Conservation (phyloP, 139 green algal species). For the Mychonastes homosphaera region DNA sequence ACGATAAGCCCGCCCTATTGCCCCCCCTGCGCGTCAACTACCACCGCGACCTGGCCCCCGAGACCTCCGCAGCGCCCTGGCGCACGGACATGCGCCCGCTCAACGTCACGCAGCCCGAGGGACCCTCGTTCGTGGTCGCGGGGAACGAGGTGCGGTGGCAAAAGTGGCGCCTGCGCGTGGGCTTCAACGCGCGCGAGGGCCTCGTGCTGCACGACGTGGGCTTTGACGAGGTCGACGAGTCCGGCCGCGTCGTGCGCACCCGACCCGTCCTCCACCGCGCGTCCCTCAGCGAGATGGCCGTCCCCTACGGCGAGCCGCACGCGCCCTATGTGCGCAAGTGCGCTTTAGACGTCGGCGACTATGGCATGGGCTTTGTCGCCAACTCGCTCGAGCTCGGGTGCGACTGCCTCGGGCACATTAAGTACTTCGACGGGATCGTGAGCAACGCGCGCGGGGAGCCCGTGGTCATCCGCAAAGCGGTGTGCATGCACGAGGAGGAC, state of each 20-base stretch:
- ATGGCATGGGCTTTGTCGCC: constrained; percentile 28
- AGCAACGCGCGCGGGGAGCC: constrained; percentile 47
- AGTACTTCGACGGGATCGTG: constrained; percentile 72
- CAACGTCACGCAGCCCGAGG: constrained; percentile 48
- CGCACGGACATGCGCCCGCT: constrained; percentile 59
- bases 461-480: constrained; percentile 53
- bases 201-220: constrained; percentile 70
- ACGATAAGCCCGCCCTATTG: constrained; percentile 22
- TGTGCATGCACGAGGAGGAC: constrained; percentile 89
- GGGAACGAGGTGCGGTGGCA: constrained; percentile 42
- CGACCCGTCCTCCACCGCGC: constrained; percentile 63
- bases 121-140: background rate
- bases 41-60: constrained; percentile 30
- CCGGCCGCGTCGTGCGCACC: constrained; percentile 37
- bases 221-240: constrained; percentile 51
- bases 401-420: constrained; percentile 80
- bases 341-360: constrained; percentile 70
- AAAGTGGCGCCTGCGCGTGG: constrained; percentile 73
- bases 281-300: constrained; percentile 80
- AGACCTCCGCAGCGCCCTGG: constrained; percentile 13
- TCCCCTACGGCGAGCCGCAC: constrained; percentile 65
- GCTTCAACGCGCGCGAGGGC: constrained; percentile 83
- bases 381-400: constrained; percentile 72
- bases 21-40: constrained; percentile 46
- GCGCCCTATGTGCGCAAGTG: constrained; percentile 69